Evolutionary conservation across 768 basidiomycete genomes (phyloP).

Genomic region (Rickenella mellea): DNA sequence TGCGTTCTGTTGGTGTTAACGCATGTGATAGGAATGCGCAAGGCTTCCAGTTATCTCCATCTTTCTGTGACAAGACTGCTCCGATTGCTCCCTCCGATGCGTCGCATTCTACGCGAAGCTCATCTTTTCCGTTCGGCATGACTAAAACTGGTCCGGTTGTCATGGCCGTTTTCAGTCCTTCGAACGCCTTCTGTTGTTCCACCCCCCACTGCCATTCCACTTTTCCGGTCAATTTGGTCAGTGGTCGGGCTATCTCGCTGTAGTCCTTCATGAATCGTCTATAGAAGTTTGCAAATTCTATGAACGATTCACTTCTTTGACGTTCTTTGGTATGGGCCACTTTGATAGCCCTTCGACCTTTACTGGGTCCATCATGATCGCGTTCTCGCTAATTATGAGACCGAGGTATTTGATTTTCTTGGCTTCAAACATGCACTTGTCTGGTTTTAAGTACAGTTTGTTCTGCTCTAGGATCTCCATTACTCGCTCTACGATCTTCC

Average conservation of each 20-base stretch:
- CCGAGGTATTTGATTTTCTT: conserved; percentile 32
- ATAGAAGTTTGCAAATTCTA: conserved; percentile 39
- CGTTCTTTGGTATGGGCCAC: conserved; percentile 26
- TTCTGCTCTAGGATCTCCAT: conserved; percentile 14
- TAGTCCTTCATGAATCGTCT: conserved; percentile 28
- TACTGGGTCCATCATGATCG: conserved; percentile 26
- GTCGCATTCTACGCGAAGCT: conserved; percentile 8
- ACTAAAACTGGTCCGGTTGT: conserved; percentile 10
- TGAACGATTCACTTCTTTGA: conserved; percentile 27
- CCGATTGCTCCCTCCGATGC: conserved; percentile 14
- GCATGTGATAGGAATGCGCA: too few species aligned
- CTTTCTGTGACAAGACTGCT: conserved; percentile 12
- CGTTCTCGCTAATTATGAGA: conserved; percentile 22
- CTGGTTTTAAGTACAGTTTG: conserved; percentile 19
- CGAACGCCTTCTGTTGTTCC: conserved; percentile 8
- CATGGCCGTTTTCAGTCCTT: conserved; percentile 12
- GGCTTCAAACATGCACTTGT: conserved; percentile 27
- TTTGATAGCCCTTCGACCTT: conserved; percentile 27
- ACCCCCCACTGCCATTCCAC: not conserved
- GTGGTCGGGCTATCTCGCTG: conserved; percentile 1
- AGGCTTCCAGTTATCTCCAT: conserved; percentile 4
- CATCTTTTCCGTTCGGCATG: conserved; percentile 1
- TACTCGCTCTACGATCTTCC: conserved; percentile 21
- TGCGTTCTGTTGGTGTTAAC: not conserved
- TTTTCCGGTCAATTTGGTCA: not conserved